A percentile compares a stretch with the other conserved stretches of the same genome.
Evolutionary conservation across 2,329 filamentous ascomycete genomes (phyloP).

Genomic region (Ophiostoma ulmi): DNA sequence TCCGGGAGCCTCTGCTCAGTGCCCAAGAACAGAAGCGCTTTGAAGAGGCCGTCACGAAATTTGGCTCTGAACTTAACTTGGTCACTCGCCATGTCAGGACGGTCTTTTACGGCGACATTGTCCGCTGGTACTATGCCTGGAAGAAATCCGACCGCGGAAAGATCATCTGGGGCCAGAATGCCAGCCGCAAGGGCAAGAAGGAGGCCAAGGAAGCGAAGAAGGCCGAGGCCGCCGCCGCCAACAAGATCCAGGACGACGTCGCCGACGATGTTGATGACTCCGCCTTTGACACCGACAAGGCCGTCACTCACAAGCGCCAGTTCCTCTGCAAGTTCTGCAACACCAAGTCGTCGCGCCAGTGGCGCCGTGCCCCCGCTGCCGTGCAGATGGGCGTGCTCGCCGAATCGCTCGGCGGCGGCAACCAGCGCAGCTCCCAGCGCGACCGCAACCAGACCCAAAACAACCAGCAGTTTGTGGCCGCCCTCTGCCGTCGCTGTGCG

Average conservation of each 20-base stretch:
- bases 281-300: slow-evolving; percentile 88
- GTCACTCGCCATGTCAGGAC: slow-evolving; percentile 84
- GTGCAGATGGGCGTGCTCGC: slow-evolving; percentile 34
- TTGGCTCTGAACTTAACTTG: slow-evolving; percentile 79
- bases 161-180: slow-evolving; percentile 84
- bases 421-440: slow-evolving; percentile 62
- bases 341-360: slow-evolving; percentile 74
- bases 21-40: slow-evolving; percentile 81
- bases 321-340: slow-evolving; percentile 95
- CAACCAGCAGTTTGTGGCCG: slow-evolving; percentile 60
- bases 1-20: slow-evolving; percentile 79
- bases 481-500: slow-evolving; percentile 84
- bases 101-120: slow-evolving; percentile 71
- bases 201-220: slow-evolving; percentile 75
- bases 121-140: slow-evolving; percentile 96
- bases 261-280: slow-evolving; percentile 92
- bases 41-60: slow-evolving; percentile 84
- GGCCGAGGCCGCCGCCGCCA: slow-evolving; percentile 57
- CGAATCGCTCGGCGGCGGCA: slow-evolving; percentile 59
- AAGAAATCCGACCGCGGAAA: slow-evolving; percentile 85
- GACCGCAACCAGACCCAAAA: slow-evolving; percentile 58
- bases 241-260: slow-evolving; percentile 83
- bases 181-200: slow-evolving; percentile 84
- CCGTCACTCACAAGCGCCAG: slow-evolving; percentile 66
- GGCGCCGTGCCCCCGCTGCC: slow-evolving; percentile 81